These are phyloP conservation scores for Candida qinlingensis DNA, from an alignment of 805 yeast species.

Conservation along the genomic window DNA sequence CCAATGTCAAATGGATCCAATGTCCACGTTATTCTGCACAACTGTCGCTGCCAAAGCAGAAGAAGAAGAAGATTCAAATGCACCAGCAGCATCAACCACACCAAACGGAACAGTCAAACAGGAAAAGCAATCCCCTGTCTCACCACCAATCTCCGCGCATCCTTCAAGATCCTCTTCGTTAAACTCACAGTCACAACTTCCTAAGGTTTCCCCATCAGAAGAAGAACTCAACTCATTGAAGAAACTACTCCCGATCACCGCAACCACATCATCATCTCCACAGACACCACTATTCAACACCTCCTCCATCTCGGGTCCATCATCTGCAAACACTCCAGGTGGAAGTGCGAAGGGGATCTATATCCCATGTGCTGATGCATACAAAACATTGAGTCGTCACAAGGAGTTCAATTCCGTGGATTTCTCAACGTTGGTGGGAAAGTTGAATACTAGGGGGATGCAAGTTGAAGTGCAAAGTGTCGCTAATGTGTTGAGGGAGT, in stretches of 20 bases:
- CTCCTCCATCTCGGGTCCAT: not conserved
- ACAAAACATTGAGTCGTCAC: slow-evolving; percentile 79
- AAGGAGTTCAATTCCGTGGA: slow-evolving; percentile 70
- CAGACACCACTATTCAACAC: slow-evolving; percentile 1
- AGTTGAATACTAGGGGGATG: slow-evolving; percentile 77
- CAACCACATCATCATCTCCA: slow-evolving; percentile 5
- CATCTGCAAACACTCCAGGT: not conserved
- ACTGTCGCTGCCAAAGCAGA: slow-evolving; percentile 58
- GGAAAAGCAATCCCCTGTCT: slow-evolving; percentile 23
- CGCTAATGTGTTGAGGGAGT: slow-evolving; percentile 75
- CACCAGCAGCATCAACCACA: not conserved
- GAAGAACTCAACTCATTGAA: slow-evolving; percentile 23
- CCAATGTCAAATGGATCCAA: slow-evolving; percentile 81
- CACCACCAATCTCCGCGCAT: slow-evolving; percentile 23
- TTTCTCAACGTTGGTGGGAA: slow-evolving; percentile 66
- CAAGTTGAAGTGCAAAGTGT: slow-evolving; percentile 90
- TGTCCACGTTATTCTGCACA: slow-evolving; percentile 84
- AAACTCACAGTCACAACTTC: slow-evolving; percentile 2
- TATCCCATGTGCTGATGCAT: slow-evolving; percentile 88
- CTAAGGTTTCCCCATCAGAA: slow-evolving; percentile 8
- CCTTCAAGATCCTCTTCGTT: slow-evolving; percentile 25
- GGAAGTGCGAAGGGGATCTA: slow-evolving; percentile 39
- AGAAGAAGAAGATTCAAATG: slow-evolving; percentile 1
- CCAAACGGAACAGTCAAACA: not conserved
- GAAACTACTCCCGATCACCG: not conserved